Evolutionary conservation across 2,329 filamentous ascomycete genomes (phyloP), one percentile per base, ranked within the genome.

Genomic region (Pseudohalonectria lignicola): DNA sequence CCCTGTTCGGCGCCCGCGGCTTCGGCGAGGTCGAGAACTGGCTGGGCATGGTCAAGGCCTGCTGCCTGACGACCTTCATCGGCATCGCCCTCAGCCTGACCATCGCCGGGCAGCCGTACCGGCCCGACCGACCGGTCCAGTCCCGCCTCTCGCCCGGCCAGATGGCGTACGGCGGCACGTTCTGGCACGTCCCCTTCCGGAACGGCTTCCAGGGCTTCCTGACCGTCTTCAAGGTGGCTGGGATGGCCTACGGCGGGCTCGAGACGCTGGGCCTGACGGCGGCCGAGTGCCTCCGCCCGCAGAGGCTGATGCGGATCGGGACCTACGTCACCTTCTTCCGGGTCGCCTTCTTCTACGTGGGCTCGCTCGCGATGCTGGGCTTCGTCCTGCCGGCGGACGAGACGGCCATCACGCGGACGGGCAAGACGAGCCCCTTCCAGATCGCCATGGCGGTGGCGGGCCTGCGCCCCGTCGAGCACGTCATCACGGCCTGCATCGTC

Each of bases 11-110:
- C 1, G 77, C 87, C 1, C 74, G 78, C 47, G 75, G 78, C 4
- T 88, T 86, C 52, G 83, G 83, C 13, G 83, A 88, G 53, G 76
- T 81, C 11, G 83, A 88, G 52, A 86, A 86, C 52, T 86, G 82
- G 80, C 71, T 87, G 41, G 78, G 81, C 1, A 66, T 80, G 13
- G 59, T 86, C 52, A 87, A 88, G 52, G 68, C 86, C 5, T 53
- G 78, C 3, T 79, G 79, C 2, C 61, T 87, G 1, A 60, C 81
- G 2, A 80, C 79, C 1, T 85, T 82, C 55, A 83, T 84, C 55
- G 63, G 86, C 46, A 84, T 86, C 49, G 71, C 79, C 37, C 81
- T 86, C 42, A 63, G 86, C 56, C 64, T 40, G 50, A 60, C 52
- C 11, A 23, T 15, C n/a, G 16, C 68, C 5, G 67, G 65, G 8